Base-by-base conservation (phyloP, 768 basidiomycete species). In the Pleurotus cornucopiae region DNA sequence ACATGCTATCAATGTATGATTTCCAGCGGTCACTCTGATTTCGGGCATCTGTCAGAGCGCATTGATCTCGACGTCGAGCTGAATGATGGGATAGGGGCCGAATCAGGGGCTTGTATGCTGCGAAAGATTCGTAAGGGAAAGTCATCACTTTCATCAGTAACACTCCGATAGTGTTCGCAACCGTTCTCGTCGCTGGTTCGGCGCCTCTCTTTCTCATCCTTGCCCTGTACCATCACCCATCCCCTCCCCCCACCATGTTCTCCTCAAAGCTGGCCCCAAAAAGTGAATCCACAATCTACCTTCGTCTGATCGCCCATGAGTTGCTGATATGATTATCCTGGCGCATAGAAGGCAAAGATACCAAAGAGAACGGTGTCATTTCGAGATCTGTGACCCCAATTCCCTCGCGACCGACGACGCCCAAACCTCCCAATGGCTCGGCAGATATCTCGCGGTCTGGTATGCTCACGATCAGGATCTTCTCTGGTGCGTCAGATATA, bases 391-490 rank as follows among this genome's bases (percentile, higher is more conserved):
- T 82, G 51, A 92, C 90, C 23, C 90, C 90, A 53, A 83, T 91
- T 60, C 86, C 87, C 20, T 92, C 90, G 11, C 80, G 90, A 21
- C 86, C 90, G n/a, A 81, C 82, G 4, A 91, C 90, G 0, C 90
- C 91, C 18, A 87, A 81, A 65, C 76, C 83, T 2, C 73, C 73
- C 56, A 67, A 60, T 23, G 63, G 74, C 67, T 76, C 75, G 30
- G 61, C 76, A 52, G 83, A 85, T 62, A 60, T 58, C 46, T 88
- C 90, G 62, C 82, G 91, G 70, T 88, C 84, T 45, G 96, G 96
- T 49, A 86, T 95, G 81, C 85, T 98, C 63, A 95, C 92, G 60
- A 94, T 99, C 69, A 85, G 93, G 58, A 94, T 99, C 67, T 95
- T 95, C 75, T 94, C 89, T 63, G 91, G 90, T 90, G 60, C 60